Conservation (phyloP, 192 early-diverging fungal genomes). For the Linnemannia exigua region DNA sequence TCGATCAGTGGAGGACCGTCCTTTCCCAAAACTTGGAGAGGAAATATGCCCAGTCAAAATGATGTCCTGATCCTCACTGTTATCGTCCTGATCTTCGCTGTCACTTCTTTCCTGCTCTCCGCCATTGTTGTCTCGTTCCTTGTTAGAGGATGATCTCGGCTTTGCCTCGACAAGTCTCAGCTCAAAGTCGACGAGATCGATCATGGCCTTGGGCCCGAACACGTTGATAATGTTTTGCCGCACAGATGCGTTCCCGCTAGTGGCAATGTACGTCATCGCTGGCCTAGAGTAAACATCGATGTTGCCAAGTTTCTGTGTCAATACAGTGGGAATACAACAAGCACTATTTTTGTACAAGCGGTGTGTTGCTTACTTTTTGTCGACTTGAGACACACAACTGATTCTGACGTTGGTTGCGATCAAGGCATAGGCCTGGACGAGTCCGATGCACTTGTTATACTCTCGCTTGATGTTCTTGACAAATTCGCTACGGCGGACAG, state of each 20-base stretch:
- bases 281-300: constrained; percentile 50
- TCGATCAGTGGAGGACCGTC: constrained; percentile 82
- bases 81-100: neutral
- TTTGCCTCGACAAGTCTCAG: constrained; percentile 54
- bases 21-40: constrained; percentile 74
- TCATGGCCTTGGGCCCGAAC: constrained; percentile 75
- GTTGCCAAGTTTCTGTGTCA: neutral
- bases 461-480: constrained; percentile 87
- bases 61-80: constrained; percentile 26
- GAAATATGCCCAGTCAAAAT: constrained; percentile 68
- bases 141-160: constrained; percentile 8
- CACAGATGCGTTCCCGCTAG: constrained; percentile 70
- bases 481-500: constrained; percentile 90
- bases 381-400: constrained; percentile 69
- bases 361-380: constrained; percentile 62
- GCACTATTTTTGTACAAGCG: neutral
- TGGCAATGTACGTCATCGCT: constrained; percentile 64
- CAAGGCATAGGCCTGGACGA: constrained; percentile 90
- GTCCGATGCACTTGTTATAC: constrained; percentile 78
- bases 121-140: neutral
- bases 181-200: constrained; percentile 64
- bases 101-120: neutral
- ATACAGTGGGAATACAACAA: neutral
- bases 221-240: constrained; percentile 82
- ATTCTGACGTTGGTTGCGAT: constrained; percentile 79